Percentiles rank a stretch among this genome's conserved stretches.
phyloP scores from a whole-genome alignment of 106 monocot species.

The Acorus gramineus region DNA sequence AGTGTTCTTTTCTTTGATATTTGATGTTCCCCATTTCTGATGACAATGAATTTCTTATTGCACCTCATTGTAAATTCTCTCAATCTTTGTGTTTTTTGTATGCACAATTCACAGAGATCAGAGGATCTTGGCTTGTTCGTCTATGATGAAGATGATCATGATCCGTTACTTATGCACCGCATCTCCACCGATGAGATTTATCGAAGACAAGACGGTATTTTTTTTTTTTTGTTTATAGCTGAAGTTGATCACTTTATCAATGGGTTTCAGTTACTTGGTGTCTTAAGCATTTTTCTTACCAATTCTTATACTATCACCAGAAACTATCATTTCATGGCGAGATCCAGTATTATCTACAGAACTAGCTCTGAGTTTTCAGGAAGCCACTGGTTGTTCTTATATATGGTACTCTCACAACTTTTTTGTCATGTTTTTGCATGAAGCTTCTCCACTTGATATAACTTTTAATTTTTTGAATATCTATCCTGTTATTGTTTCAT shows the following conservation, averaged over 20 bases:
- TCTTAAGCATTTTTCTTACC: not conserved
- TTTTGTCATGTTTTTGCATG: too few species aligned
- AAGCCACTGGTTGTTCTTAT: conserved; percentile 84
- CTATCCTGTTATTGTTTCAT: not conserved
- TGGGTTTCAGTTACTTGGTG: not conserved
- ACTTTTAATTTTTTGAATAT: not conserved
- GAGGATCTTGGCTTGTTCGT: conserved; percentile 85
- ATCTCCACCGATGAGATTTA: conserved; percentile 83
- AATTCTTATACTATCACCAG: conserved; percentile 23
- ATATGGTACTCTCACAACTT: conserved; percentile 48
- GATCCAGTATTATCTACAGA: conserved; percentile 68
- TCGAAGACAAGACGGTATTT: conserved; percentile 82
- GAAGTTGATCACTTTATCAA: not conserved
- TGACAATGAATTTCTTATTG: too few species aligned
- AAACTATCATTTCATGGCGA: conserved; percentile 96
- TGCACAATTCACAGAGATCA: conserved; percentile 29
- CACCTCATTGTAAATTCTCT: too few species aligned
- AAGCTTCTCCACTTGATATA: too few species aligned
- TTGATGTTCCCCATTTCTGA: too few species aligned
- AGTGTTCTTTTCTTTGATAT: too few species aligned
- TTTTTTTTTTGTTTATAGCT: not conserved
- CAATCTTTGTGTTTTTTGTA: not conserved
- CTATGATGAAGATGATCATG: conserved; percentile 87
- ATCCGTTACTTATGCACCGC: conserved; percentile 64
- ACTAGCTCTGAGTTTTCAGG: conserved; percentile 93